Conservation (phyloP, 306 rosid species). For the Cercis canadensis region DNA sequence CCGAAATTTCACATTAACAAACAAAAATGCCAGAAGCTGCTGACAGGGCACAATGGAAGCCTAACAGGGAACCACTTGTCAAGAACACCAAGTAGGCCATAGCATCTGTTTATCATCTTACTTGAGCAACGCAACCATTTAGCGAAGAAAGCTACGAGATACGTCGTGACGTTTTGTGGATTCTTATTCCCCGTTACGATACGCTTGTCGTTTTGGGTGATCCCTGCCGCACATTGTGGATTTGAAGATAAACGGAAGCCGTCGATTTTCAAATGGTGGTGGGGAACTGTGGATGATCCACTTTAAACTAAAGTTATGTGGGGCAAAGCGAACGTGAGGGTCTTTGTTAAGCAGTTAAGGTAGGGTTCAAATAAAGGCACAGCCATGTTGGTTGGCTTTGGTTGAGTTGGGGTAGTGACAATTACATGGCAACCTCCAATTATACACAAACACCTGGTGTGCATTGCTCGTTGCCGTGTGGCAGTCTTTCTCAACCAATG, state of each 20-base stretch:
- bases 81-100: conserved; percentile 22
- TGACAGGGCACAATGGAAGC: conserved; percentile 51
- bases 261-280: conserved; percentile 16
- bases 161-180: conserved; percentile 37
- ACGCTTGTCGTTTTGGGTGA: conserved; percentile 22
- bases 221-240: conserved; percentile 29
- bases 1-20: conserved; percentile 37
- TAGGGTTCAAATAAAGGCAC: conserved; percentile 46
- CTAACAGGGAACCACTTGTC: conserved; percentile 8
- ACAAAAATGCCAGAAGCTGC: conserved; percentile 6
- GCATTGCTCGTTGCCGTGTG: conserved; percentile 33
- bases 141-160: not conserved
- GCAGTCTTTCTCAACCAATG: conserved; percentile 47
- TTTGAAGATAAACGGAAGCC: not conserved
- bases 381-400: conserved; percentile 56
- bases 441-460: conserved; percentile 39
- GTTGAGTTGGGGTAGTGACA: conserved; percentile 51
- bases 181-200: conserved; percentile 37
- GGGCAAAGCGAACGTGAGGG: conserved; percentile 55
- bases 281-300: not conserved
- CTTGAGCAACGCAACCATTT: conserved; percentile 9
- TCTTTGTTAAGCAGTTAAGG: conserved; percentile 55
- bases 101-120: conserved; percentile 21
- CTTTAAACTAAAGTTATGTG: conserved; percentile 19
- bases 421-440: conserved; percentile 52